Conservation (phyloP, 176 grass and related monocot species). For the Ampelocalamus luodianensis region DNA sequence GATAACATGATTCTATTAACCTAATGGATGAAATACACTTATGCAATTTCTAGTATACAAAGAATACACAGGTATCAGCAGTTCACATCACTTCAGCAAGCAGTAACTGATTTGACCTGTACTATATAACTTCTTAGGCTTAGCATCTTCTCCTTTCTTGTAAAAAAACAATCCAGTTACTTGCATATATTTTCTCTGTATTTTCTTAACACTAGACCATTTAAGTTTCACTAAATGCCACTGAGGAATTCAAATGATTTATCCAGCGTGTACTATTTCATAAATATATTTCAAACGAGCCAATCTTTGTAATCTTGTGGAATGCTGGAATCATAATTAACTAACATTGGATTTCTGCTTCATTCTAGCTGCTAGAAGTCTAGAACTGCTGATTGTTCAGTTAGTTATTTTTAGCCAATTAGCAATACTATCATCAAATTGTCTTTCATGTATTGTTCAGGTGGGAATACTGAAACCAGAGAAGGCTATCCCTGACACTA, state of each 20-base stretch:
- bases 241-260: not conserved
- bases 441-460: constrained; percentile 42
- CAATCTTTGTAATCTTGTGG: not conserved
- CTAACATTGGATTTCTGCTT: not conserved
- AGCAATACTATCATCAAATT: not conserved
- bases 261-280: not conserved
- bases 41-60: not conserved
- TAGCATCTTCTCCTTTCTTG: not conserved
- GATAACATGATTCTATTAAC: not conserved
- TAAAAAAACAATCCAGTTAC: not conserved
- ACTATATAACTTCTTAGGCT: not conserved
- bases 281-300: constrained; percentile 2
- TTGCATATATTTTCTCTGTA: not conserved
- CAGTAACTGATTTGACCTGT: not conserved
- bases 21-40: not conserved
- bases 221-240: not conserved
- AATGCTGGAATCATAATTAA: not conserved
- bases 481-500: constrained; percentile 67
- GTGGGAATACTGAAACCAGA: constrained; percentile 71
- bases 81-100: not conserved
- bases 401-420: not conserved
- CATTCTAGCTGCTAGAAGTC: constrained; percentile 16
- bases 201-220: constrained; percentile 3
- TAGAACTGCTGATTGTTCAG: constrained; percentile 27
- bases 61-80: not conserved